These are phyloP conservation scores for Silene conica DNA, from an alignment of 148 eudicot genomes.

Conservation along the genomic window DNA sequence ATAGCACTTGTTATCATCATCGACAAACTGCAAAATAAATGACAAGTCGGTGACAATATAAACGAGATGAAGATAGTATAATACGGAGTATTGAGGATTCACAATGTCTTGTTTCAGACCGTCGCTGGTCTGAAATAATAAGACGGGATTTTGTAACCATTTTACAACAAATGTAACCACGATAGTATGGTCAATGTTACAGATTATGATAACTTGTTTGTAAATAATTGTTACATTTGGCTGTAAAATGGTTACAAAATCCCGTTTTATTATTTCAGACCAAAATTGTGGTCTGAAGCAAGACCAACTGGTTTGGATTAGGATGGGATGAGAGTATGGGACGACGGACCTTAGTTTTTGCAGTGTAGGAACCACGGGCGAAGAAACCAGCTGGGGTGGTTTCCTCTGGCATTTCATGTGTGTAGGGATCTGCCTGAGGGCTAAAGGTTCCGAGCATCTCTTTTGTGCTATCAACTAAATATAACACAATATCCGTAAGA, in stretches of 20 bases:
- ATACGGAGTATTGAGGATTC: too few relatives aligned
- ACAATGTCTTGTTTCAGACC: too few relatives aligned
- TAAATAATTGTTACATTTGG: too few relatives aligned
- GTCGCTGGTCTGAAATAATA: too few relatives aligned
- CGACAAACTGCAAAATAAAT: constrained; percentile 44
- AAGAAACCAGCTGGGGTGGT: constrained; percentile 59
- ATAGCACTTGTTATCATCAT: constrained; percentile 61
- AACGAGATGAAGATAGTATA: neutral
- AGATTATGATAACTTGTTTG: too few relatives aligned
- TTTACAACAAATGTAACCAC: too few relatives aligned
- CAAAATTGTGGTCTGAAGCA: too few relatives aligned
- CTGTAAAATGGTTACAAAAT: too few relatives aligned
- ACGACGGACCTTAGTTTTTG: constrained; percentile 48
- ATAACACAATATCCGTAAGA: neutral
- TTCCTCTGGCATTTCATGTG: constrained; percentile 61
- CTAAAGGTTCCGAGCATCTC: constrained; percentile 73
- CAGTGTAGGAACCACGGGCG: constrained; percentile 56
- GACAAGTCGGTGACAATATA: neutral
- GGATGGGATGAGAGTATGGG: neutral
- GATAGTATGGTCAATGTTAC: too few relatives aligned
- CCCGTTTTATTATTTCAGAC: too few relatives aligned
- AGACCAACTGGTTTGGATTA: too few relatives aligned
- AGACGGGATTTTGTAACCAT: too few relatives aligned
- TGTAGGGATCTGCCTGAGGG: constrained; percentile 59
- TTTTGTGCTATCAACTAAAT: constrained; percentile 51